Conservation (phyloP, 2,329 filamentous ascomycete genomes). For the Beauveria brongniartii region DNA sequence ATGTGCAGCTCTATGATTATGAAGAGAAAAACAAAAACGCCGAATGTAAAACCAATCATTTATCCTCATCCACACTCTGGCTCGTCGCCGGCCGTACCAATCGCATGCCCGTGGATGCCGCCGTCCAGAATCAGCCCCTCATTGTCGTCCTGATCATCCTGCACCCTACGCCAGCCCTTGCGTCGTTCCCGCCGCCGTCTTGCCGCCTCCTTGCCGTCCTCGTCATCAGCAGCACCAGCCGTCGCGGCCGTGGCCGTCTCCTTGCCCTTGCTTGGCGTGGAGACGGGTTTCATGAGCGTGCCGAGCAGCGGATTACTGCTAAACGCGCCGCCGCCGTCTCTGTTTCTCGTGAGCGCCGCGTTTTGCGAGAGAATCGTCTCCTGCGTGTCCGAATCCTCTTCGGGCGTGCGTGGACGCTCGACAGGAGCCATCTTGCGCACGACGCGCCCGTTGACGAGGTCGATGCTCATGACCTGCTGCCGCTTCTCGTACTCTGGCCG, state of each 20-base stretch:
- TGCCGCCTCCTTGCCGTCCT: constrained; percentile 24
- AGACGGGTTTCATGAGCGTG: constrained; percentile 57
- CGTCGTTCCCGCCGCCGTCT: constrained; percentile 32
- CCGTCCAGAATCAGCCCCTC: constrained; percentile 52
- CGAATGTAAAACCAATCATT: neutral
- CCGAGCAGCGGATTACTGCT: constrained; percentile 61
- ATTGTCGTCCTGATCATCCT: constrained; percentile 52
- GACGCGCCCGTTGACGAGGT: constrained; percentile 69
- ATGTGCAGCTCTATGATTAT: no score
- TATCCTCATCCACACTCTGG: constrained; percentile 2
- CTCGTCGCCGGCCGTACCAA: constrained; percentile 10
- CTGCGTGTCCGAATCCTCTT: constrained; percentile 24
- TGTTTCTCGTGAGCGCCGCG: constrained; percentile 19
- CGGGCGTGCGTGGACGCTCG: constrained; percentile 49
- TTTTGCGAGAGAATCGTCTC: constrained; percentile 14
- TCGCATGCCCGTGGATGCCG: constrained; percentile 37
- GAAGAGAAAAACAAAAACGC: neutral
- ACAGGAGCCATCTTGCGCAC: constrained; percentile 61
- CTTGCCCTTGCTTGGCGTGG: constrained; percentile 41
- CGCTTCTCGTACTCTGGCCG: constrained; percentile 84
- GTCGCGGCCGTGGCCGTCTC: constrained; percentile 23
- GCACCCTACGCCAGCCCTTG: constrained; percentile 50
- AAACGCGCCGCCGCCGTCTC: constrained; percentile 53
- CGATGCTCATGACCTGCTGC: constrained; percentile 74
- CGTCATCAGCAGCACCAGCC: neutral